Percentiles rank a stretch among this genome's conserved stretches.
Conservation (phyloP, 495 filamentous ascomycete species). For the Daldinia vernicosa region DNA sequence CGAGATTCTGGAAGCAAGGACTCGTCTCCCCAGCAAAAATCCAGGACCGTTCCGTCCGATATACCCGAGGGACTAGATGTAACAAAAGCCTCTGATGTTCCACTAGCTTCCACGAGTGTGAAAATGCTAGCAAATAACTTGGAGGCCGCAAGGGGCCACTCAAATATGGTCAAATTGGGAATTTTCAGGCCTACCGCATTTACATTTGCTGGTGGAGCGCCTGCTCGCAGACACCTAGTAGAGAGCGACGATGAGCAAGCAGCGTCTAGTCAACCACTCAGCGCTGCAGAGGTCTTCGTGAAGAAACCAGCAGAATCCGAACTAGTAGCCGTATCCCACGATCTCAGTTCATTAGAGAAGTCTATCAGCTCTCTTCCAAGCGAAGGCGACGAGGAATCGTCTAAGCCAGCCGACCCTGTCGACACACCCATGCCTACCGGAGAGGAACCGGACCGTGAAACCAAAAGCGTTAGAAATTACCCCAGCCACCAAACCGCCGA, state of each 20-base stretch:
- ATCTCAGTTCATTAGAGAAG: not conserved
- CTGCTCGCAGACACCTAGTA: not conserved
- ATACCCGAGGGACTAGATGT: not conserved
- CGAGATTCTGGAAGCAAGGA: constrained; percentile 2
- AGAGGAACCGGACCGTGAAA: not conserved
- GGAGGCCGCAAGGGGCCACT: not conserved
- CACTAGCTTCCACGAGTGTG: not conserved
- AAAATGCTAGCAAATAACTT: not conserved
- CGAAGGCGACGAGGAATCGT: not conserved
- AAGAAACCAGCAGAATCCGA: constrained; percentile 1
- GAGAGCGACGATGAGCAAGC: not conserved
- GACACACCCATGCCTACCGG: not conserved
- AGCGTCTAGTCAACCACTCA: constrained; percentile 5
- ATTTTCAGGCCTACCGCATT: constrained; percentile 15
- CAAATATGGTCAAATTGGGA: not conserved
- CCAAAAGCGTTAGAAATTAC: not conserved
- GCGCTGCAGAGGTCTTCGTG: not conserved
- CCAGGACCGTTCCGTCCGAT: not conserved
- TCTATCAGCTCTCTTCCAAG: not conserved
- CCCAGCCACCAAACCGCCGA: not conserved
- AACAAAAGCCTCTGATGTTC: not conserved
- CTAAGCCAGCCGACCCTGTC: constrained; percentile 10
- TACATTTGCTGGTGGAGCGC: constrained; percentile 2
- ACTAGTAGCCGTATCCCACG: not conserved
- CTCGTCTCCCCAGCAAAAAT: not conserved